These are phyloP conservation scores for Aspergillus sp. DNA, from an alignment of 2,329 filamentous ascomycete genomes.

Conservation along the genomic window DNA sequence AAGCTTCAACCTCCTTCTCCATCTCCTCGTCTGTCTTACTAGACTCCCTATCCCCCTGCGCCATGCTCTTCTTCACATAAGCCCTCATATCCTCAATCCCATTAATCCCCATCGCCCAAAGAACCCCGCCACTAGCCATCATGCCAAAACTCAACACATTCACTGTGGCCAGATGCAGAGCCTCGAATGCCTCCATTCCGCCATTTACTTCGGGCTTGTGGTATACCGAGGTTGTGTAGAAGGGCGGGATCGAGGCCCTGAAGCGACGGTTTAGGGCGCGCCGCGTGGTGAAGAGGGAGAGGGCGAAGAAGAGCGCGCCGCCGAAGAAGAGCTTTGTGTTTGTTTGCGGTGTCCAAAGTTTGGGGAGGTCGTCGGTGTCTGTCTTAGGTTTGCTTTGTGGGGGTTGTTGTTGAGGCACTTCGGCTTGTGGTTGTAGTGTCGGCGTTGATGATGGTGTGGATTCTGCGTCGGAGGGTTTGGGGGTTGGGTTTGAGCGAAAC, in stretches of 20 bases:
- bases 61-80: conserved; percentile 59
- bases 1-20: conserved; percentile 56
- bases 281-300: conserved; percentile 70
- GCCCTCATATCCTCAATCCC: conserved; percentile 63
- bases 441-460: conserved; percentile 8
- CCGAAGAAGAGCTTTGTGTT: conserved; percentile 63
- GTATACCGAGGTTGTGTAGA: conserved; percentile 59
- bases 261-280: conserved; percentile 67
- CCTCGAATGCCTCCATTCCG: conserved; percentile 74
- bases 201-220: conserved; percentile 56
- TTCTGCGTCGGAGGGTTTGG: neutral
- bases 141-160: conserved; percentile 77
- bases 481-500: conserved; percentile 13
- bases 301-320: conserved; percentile 71
- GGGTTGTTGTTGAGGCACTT: conserved; percentile 13
- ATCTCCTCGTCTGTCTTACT: conserved; percentile 46
- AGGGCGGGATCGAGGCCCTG: conserved; percentile 63
- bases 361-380: conserved; percentile 7
- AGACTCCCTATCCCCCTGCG: conserved; percentile 50
- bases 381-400: conserved; percentile 1
- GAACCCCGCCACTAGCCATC: conserved; percentile 69
- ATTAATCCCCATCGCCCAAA: conserved; percentile 77
- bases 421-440: neutral
- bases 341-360: conserved; percentile 22
- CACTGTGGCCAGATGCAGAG: conserved; percentile 80